A percentile compares a stretch with the other conserved stretches of the same genome.
phyloP scores from a whole-genome alignment of 768 basidiomycete genomes.

The Lyophyllum decastes region DNA sequence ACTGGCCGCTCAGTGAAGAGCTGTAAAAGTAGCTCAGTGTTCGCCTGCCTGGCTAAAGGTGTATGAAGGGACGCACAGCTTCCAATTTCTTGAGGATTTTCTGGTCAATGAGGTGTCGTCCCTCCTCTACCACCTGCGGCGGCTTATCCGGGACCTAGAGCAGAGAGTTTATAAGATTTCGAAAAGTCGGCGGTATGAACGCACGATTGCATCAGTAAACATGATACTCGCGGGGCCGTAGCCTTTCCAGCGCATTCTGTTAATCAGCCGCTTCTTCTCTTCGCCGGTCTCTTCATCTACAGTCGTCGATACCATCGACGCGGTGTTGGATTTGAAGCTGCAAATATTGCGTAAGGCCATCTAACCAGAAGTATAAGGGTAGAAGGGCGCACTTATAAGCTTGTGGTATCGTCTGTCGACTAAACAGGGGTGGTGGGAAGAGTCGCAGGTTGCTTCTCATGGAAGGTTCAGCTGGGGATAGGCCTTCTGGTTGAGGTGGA shows the following conservation, averaged over 20 bases:
- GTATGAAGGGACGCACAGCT: conserved; percentile 39
- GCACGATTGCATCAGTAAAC: conserved; percentile 61
- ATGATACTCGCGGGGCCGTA: conserved; percentile 73
- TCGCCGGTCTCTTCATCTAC: conserved; percentile 78
- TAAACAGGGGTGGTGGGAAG: conserved; percentile 90
- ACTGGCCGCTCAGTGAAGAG: conserved; percentile 75
- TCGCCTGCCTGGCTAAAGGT: background rate
- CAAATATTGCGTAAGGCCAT: background rate
- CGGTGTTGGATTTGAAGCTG: conserved; percentile 79
- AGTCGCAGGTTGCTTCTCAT: conserved; percentile 65
- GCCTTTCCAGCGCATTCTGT: conserved; percentile 84
- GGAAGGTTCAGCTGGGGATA: conserved; percentile 13
- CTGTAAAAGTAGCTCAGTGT: conserved; percentile 37
- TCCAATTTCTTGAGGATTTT: conserved; percentile 54
- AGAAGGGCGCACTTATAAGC: conserved; percentile 66
- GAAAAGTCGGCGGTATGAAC: conserved; percentile 9
- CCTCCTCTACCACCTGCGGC: conserved; percentile 62
- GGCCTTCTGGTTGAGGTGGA: conserved; percentile 1
- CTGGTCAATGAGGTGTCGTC: conserved; percentile 53
- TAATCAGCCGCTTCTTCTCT: conserved; percentile 82
- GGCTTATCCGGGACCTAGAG: conserved; percentile 68
- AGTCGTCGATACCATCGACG: conserved; percentile 67
- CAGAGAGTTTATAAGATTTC: background rate
- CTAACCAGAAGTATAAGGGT: background rate
- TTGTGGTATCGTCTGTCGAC: conserved; percentile 76